A percentile compares a stretch with the other conserved stretches of the same genome.
Evolutionary conservation across 805 yeast genomes (phyloP).

Genomic region (Candida yuanshanica): DNA sequence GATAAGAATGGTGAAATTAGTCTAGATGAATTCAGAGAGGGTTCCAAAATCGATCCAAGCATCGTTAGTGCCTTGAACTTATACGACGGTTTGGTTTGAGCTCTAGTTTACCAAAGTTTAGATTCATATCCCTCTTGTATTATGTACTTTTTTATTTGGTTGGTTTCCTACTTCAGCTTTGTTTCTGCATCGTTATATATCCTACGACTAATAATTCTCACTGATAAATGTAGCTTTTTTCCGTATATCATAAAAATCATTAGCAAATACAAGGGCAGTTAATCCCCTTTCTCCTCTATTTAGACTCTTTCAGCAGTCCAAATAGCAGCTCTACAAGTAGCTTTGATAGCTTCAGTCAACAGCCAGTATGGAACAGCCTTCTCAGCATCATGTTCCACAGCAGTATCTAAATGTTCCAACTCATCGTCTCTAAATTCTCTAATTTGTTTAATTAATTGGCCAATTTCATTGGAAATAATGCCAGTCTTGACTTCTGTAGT

Average conservation of each 20-base stretch:
- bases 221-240: background rate
- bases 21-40: constrained; percentile 79
- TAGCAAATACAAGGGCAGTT: background rate
- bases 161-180: background rate
- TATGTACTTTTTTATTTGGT: background rate
- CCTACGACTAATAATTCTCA: background rate
- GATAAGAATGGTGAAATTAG: constrained; percentile 63
- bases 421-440: constrained; percentile 88
- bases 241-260: background rate
- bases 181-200: background rate
- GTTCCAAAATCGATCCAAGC: constrained; percentile 72
- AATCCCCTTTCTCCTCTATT: constrained; percentile 7
- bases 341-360: constrained; percentile 81
- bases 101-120: background rate
- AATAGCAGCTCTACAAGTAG: constrained; percentile 81
- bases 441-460: constrained; percentile 53
- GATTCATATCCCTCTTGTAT: background rate
- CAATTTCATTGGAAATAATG: constrained; percentile 48
- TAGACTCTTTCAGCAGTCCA: constrained; percentile 86
- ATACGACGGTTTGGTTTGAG: constrained; percentile 71
- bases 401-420: constrained; percentile 91
- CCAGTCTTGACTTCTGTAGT: constrained; percentile 18
- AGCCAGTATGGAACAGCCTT: constrained; percentile 89
- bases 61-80: constrained; percentile 71
- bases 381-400: constrained; percentile 86